Percentiles rank a stretch among this genome's conserved stretches.
phyloP scores from a whole-genome alignment of 2,329 filamentous ascomycete genomes.

The Periconia sp. region DNA sequence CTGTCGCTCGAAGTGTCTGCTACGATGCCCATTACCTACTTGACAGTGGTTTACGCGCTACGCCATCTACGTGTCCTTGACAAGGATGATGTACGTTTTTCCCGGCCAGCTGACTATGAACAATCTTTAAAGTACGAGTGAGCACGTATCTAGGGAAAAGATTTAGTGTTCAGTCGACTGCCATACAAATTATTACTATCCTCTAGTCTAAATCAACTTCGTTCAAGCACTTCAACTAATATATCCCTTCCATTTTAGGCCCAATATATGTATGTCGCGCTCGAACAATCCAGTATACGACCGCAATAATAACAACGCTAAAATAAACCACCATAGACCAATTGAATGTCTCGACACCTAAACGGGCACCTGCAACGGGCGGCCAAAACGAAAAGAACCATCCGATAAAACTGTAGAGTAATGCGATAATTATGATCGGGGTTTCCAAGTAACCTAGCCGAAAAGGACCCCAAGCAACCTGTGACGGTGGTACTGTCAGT shows the following conservation, averaged over 20 bases:
- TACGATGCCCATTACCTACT: too few species aligned
- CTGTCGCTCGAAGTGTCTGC: too few species aligned
- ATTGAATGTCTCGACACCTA: conserved; percentile 15
- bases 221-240: not conserved
- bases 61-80: too few species aligned
- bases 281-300: conserved; percentile 12
- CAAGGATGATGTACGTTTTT: too few species aligned
- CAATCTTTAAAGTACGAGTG: too few species aligned
- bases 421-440: conserved; percentile 10
- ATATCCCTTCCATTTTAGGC: conserved; percentile 13
- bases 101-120: too few species aligned
- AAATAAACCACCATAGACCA: conserved; percentile 19
- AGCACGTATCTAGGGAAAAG: too few species aligned
- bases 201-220: too few species aligned
- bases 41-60: too few species aligned
- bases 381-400: conserved; percentile 22
- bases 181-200: too few species aligned
- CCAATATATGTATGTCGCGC: conserved; percentile 19
- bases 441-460: conserved; percentile 5
- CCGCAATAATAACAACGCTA: conserved; percentile 9
- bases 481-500: not conserved
- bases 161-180: too few species aligned
- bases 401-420: conserved; percentile 12
- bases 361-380: not conserved
- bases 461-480: conserved; percentile 12